Evolutionary conservation across 306 rosid species (phyloP).

Genomic region (Notholithocarpus densiflorus): DNA sequence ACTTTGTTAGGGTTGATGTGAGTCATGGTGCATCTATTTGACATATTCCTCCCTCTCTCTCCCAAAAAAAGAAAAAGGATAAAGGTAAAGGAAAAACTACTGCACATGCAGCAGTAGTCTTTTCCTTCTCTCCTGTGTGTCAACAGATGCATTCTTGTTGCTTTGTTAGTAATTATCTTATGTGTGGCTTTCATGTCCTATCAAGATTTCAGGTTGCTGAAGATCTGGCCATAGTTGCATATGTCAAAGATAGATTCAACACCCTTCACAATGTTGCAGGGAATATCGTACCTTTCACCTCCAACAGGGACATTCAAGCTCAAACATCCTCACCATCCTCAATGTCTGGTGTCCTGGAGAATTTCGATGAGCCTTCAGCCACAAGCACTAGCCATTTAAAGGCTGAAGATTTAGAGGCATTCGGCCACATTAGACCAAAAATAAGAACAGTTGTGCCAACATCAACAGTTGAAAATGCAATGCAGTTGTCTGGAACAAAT

Average conservation of each 20-base stretch:
- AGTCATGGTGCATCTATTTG: neutral
- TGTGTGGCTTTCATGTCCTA: constrained; percentile 20
- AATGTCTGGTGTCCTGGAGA: constrained; percentile 34
- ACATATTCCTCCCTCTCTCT: neutral
- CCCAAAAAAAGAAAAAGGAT: neutral
- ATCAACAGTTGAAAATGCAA: constrained; percentile 28
- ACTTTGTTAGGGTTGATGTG: neutral
- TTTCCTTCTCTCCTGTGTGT: neutral
- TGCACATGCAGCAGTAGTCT: neutral
- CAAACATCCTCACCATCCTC: constrained; percentile 29
- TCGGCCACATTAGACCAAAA: constrained; percentile 20
- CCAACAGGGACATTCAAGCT: constrained; percentile 25
- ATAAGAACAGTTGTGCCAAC: constrained; percentile 19
- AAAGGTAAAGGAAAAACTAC: neutral
- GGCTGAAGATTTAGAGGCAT: constrained; percentile 30
- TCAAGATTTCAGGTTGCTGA: constrained; percentile 68
- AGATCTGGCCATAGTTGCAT: constrained; percentile 50
- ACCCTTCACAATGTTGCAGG: constrained; percentile 29
- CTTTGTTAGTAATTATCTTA: constrained; percentile 22
- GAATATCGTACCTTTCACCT: constrained; percentile 22
- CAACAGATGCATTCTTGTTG: neutral
- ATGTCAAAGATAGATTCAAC: constrained; percentile 53
- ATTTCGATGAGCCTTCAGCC: constrained; percentile 36
- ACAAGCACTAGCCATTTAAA: constrained; percentile 23
- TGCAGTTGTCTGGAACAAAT: constrained; percentile 16